Base-by-base conservation (phyloP, 225 moss, liverwort and hornwort species). In the Pleurozium schreberi region DNA sequence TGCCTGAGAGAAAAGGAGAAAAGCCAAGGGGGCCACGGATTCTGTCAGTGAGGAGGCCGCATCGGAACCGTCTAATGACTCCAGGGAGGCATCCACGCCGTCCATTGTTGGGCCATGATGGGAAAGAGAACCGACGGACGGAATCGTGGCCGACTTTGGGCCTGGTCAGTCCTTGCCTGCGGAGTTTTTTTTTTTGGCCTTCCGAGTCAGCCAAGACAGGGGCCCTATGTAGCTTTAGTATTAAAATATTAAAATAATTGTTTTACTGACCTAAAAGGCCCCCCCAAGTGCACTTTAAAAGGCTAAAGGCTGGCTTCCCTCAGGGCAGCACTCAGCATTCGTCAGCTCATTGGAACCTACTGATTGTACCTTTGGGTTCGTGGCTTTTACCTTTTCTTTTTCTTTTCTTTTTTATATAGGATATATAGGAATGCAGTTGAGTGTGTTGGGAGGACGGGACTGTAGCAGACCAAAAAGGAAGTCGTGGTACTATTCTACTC, bases 71-170 rank as follows among this genome's bases (percentile, higher is more conserved):
- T 85, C 70, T 12, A 60, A 58, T 93, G 91, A 93, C 91, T 14
- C 6, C 3, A 4, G 11, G 12, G 33, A 22, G 70, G 18, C 87
- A 92, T 93, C 93, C 6, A 0, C 11, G 40, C 87, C 90, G 64
- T 87, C 85, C 85, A 85, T 75, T 93, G 92, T 92, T 90, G 43
- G 40, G 61, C 81, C 93, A 93, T 71, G 91, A 93, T 88, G 91
- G 91, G 76, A 43, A 40, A 38, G 18, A 26, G 58, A 40, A 58
- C 77, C 25, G 58, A 81, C 30, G 92, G 42, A 66, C 26, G 69
- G 84, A 84, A 89, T 91, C 89, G 64, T 85, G 85, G 82, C 89
- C 36, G 76, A 53, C 76, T 76, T 76, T 76, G 14, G 8, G 57
- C 19, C 57, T 57, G 57, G 19, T 19, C 57, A 19, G 19, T 20